Evolutionary conservation across 179 eudicot species (phyloP).

Genomic region (Nepenthes alata): DNA sequence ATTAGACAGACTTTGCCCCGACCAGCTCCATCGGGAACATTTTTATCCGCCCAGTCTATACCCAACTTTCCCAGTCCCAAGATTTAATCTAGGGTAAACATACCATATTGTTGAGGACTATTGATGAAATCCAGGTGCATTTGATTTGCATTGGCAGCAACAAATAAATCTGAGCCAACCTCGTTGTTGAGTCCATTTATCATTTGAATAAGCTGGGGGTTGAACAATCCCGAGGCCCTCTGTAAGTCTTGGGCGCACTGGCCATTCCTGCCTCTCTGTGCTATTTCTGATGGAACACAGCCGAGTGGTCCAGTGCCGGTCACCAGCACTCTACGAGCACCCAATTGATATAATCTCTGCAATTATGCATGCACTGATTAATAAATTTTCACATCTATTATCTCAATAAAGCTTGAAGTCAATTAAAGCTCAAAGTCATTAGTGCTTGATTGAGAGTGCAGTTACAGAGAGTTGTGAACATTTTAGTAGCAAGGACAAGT

Average conservation of each 20-base stretch:
- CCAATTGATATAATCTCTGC: constrained; percentile 58
- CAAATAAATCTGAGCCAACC: constrained; percentile 38
- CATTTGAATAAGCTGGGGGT: constrained; percentile 54
- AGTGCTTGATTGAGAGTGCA: too few relatives aligned
- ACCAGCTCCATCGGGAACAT: too few relatives aligned
- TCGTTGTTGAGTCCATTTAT: constrained; percentile 38
- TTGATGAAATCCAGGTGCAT: constrained; percentile 62
- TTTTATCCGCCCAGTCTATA: not conserved
- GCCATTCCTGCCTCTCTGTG: constrained; percentile 50
- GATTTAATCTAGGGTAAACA: not conserved
- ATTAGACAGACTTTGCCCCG: too few relatives aligned
- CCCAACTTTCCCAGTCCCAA: not conserved
- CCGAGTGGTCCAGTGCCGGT: constrained; percentile 87
- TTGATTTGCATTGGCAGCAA: constrained; percentile 39
- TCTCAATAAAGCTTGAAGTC: not conserved
- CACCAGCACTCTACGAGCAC: constrained; percentile 70
- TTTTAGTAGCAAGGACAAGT: not conserved
- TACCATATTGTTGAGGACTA: constrained; percentile 61
- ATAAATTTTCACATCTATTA: not conserved
- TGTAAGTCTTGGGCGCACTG: constrained; percentile 42
- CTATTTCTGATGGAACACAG: constrained; percentile 72
- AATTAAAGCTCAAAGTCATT: not conserved
- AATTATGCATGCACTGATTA: not conserved
- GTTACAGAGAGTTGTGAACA: not conserved
- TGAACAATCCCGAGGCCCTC: constrained; percentile 49